Evolutionary conservation across 345 rosid species (phyloP), one percentile per base, ranked within the genome.

Genomic region (Bruguiera sexangula): DNA sequence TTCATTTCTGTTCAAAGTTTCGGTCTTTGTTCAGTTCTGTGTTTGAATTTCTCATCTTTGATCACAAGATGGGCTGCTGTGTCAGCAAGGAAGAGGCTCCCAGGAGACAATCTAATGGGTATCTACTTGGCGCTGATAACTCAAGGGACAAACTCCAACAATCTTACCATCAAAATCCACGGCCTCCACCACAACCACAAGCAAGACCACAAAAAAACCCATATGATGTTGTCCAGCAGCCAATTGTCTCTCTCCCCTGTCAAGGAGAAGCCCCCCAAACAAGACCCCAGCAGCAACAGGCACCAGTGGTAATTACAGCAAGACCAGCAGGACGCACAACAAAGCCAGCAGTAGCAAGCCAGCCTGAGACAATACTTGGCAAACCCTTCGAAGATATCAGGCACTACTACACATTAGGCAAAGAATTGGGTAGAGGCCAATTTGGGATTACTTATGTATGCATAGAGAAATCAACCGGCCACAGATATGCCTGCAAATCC

Each of bases 401-500:
- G 77, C 77, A 75, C 53, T 70, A 60, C 73, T 92, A 85, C 60
- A 80, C 80, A 1, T 73, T 92, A 0, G 89, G 96, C 3, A 85
- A 81, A 29, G 94, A 89, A 78, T 65, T 92, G 70, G 97, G 97
- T 61, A 85, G 96, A 65, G 97, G 97, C 66, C 96, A 87, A 26
- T 89, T 87, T 69, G 96, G 97, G 46, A 84, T 89, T 32, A 89
- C 94, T 7, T 92, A 89, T 68, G 50, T 83, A 16, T 92, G 96
- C 76, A 81, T 83, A 8, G 96, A 92, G 88, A 88, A 79, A 15
- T 83, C 97, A 24, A 84, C 88, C n/a, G 89, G 90, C 53, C 76
- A 82, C 21, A 60, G 30, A 13, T 88, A 85, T 65, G 97, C 97
- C 61, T 92, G 96, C 81, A 92, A 89, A 71, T 89, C 97, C 18